phyloP scores from a whole-genome alignment of 352 stramenopile species.

The Phytophthora litchii region DNA sequence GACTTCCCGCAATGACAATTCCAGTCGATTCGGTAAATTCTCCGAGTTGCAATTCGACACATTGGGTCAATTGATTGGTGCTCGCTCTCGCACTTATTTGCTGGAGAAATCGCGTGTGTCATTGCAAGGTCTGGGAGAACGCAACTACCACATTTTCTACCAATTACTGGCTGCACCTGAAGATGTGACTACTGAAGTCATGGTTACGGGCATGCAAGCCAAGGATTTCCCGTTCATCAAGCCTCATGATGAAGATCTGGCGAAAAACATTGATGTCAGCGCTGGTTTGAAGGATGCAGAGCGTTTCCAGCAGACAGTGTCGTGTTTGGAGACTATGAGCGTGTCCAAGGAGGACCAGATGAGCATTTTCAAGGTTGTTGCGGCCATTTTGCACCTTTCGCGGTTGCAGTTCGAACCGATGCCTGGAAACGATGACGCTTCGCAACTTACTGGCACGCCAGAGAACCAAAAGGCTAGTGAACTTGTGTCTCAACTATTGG shows the following conservation, averaged over 20 bases:
- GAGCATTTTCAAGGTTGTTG: constrained; percentile 81
- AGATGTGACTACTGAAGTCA: constrained; percentile 57
- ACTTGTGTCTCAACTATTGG: constrained; percentile 71
- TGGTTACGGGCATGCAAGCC: constrained; percentile 73
- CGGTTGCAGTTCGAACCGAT: constrained; percentile 67
- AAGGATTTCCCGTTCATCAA: constrained; percentile 88
- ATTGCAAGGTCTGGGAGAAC: constrained; percentile 92
- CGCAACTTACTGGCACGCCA: constrained; percentile 55
- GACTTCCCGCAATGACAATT: constrained; percentile 97
- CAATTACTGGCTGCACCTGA: constrained; percentile 83
- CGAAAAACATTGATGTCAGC: constrained; percentile 46
- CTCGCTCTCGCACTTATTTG: constrained; percentile 83
- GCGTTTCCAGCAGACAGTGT: constrained; percentile 74
- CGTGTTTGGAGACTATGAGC: constrained; percentile 78
- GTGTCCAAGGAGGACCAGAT: constrained; percentile 73
- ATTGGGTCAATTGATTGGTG: constrained; percentile 82
- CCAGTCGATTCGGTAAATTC: constrained; percentile 96
- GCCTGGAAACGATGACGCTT: constrained; percentile 71
- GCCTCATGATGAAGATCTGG: constrained; percentile 40
- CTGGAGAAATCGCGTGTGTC: constrained; percentile 90
- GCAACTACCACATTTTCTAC: constrained; percentile 99
- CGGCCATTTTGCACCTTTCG: constrained; percentile 83
- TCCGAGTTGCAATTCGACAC: constrained; percentile 95
- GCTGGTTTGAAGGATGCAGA: constrained; percentile 75
- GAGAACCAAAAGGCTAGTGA: constrained; percentile 55